Base-by-base conservation (phyloP, 2,329 filamentous ascomycete species). In the Plectosphaerella sp. region DNA sequence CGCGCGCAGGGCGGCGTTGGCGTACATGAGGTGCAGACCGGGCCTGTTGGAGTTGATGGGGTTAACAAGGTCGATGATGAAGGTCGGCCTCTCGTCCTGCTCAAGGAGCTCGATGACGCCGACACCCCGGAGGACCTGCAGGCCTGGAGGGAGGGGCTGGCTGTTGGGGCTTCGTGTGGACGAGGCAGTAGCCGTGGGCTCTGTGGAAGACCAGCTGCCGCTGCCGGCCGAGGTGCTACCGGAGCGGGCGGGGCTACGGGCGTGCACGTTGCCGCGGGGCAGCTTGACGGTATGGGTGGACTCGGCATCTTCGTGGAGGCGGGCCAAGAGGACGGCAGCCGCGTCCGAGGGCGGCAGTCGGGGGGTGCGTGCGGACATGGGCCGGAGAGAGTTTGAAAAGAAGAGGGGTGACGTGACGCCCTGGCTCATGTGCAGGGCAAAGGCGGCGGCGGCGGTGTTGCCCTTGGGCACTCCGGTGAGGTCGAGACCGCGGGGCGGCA, bases 71-170 rank as follows among this genome's bases (percentile, higher is more conserved):
- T 93, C 88, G 35, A 93, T 74, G 42, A 93, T 78, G 60, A 93
- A 90, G 0, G 87, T 89, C 3, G 88, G 89, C 46, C 89, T 76
- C 48, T 87, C 82, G 64, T 94, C 89, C 58, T 88, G 81, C 62
- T 93, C 88, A 41, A 94, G 68, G 39, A 93, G 71, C 65, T 93
- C 89, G 18, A 86, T 69, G 10, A 90, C 77, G 22, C 87, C 85
- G 49, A 91, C 75, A 24, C 79, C 79, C 42, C 81, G 80, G 5
- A 92, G 73, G 48, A 83, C 71, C 49, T 83, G 76, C 45, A 82
- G 57, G 5, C 75, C 73, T 2, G 80, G 73, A 1, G 72, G 67
- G 50, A 74, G 68, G 6, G 72, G 67, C 55, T 73, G 72, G 24
- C 67, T 67, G 52, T 84, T 83, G 9, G 81, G 77, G 49, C 78